Evolutionary conservation across 2,329 filamentous ascomycete species (phyloP).

Genomic region (Cordyceps pruinosa): DNA sequence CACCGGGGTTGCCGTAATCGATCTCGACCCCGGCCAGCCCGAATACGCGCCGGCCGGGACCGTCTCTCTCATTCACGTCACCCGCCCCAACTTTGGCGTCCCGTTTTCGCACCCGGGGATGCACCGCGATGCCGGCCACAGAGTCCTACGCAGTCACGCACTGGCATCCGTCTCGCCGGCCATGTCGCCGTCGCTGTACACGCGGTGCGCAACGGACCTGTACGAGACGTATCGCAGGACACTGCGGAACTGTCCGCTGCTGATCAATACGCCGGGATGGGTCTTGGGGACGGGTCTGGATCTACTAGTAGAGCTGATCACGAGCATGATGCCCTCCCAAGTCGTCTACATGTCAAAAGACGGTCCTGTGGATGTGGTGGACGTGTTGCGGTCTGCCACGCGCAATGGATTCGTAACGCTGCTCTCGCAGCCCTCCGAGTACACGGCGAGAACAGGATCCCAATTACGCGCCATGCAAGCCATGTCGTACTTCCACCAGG

Average conservation of each 20-base stretch:
- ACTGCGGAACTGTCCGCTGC: slow-evolving; percentile 44
- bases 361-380: slow-evolving; percentile 51
- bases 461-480: slow-evolving; percentile 67
- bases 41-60: slow-evolving; percentile 67
- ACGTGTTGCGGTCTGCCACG: slow-evolving; percentile 41
- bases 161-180: slow-evolving; percentile 59
- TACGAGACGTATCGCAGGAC: slow-evolving; percentile 47
- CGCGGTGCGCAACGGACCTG: slow-evolving; percentile 57
- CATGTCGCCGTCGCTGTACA: slow-evolving; percentile 60
- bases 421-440: slow-evolving; percentile 52
- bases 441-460: slow-evolving; percentile 51
- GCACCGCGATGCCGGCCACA: slow-evolving; percentile 25
- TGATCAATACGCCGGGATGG: slow-evolving; percentile 73
- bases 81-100: slow-evolving; percentile 55
- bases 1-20: slow-evolving; percentile 50
- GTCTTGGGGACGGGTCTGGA: slow-evolving; percentile 63
- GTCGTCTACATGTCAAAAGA: slow-evolving; percentile 63
- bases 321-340: slow-evolving; percentile 47
- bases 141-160: slow-evolving; percentile 55
- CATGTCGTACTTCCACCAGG: slow-evolving; percentile 70
- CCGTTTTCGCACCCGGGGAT: slow-evolving; percentile 55
- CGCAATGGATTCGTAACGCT: slow-evolving; percentile 42
- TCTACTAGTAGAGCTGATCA: slow-evolving; percentile 52
- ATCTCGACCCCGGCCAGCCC: slow-evolving; percentile 71
- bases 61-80: slow-evolving; percentile 58